Conservation (phyloP, 2,329 filamentous ascomycete genomes). For the Pseudopyricularia cyperi region DNA sequence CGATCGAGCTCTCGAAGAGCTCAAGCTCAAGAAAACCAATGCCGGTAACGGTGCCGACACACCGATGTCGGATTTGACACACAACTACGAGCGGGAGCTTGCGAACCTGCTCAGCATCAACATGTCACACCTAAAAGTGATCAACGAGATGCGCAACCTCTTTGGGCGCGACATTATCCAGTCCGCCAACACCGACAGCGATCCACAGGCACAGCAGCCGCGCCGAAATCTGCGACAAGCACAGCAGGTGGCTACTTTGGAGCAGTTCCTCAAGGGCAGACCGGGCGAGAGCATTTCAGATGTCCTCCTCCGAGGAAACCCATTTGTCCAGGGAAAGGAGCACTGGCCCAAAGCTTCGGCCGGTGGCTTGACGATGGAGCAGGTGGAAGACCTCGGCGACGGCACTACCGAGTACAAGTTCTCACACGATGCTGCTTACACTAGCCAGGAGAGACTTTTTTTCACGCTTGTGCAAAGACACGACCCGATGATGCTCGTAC, state of each 20-base stretch:
- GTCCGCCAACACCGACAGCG: constrained; percentile 19
- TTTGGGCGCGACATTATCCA: constrained; percentile 46
- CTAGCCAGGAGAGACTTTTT: constrained; percentile 63
- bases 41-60: background rate
- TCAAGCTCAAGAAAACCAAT: constrained; percentile 26
- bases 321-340: constrained; percentile 77
- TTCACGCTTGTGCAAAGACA: constrained; percentile 68
- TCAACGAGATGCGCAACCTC: constrained; percentile 73
- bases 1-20: constrained; percentile 37
- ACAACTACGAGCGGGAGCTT: constrained; percentile 12
- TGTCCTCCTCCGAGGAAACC: constrained; percentile 61
- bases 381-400: constrained; percentile 23
- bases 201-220: background rate
- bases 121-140: constrained; percentile 64
- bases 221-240: background rate
- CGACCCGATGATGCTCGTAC: constrained; percentile 71
- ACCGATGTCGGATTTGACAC: constrained; percentile 5
- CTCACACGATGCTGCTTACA: constrained; percentile 61
- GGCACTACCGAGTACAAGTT: constrained; percentile 62
- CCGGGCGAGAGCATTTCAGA: constrained; percentile 54
- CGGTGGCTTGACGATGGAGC: constrained; percentile 73
- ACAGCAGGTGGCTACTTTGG: background rate
- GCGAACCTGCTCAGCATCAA: constrained; percentile 32
- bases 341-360: constrained; percentile 72
- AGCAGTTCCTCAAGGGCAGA: constrained; percentile 22